Percentiles rank a stretch among this genome's conserved stretches.
Conservation (phyloP, 169 alveolate genomes). For the Cryptosporidium ryanae region DNA sequence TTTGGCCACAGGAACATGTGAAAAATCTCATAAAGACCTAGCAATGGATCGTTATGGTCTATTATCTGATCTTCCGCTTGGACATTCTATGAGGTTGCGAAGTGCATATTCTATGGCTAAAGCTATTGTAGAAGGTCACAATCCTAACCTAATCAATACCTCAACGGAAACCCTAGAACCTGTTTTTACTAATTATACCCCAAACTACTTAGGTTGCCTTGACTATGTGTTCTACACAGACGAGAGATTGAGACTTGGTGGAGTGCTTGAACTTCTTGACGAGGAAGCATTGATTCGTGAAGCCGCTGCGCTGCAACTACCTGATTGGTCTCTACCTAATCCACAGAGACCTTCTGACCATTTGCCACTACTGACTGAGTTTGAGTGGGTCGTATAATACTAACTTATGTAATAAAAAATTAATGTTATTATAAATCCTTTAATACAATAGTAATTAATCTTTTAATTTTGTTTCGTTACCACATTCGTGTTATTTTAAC, state of each 20-base stretch:
- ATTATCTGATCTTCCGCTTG: conserved; percentile 78
- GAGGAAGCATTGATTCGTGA: conserved; percentile 80
- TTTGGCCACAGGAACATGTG: conserved; percentile 80
- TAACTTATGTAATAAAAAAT: background rate
- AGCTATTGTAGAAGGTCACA: conserved; percentile 67
- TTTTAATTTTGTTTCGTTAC: conserved; percentile 29
- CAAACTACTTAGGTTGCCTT: conserved; percentile 81
- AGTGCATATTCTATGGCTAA: conserved; percentile 81
- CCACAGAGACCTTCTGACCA: conserved; percentile 85
- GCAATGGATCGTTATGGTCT: conserved; percentile 76
- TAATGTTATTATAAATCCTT: too few relatives aligned
- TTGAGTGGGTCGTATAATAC: conserved; percentile 78
- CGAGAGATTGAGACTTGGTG: conserved; percentile 78
- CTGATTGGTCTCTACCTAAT: conserved; percentile 81
- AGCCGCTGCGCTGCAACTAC: conserved; percentile 82
- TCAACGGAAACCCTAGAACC: conserved; percentile 79
- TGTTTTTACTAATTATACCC: conserved; percentile 82
- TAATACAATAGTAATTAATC: background rate
- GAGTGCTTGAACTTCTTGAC: conserved; percentile 78
- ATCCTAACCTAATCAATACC: conserved; percentile 24
- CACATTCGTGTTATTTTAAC: conserved; percentile 5
- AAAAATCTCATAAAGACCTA: conserved; percentile 79
- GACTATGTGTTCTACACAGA: conserved; percentile 82
- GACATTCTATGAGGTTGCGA: conserved; percentile 80
- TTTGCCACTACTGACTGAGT: conserved; percentile 82